These are phyloP conservation scores for Erodium chrysanthum DNA, from an alignment of 441 rosid species.

Conservation along the genomic window DNA sequence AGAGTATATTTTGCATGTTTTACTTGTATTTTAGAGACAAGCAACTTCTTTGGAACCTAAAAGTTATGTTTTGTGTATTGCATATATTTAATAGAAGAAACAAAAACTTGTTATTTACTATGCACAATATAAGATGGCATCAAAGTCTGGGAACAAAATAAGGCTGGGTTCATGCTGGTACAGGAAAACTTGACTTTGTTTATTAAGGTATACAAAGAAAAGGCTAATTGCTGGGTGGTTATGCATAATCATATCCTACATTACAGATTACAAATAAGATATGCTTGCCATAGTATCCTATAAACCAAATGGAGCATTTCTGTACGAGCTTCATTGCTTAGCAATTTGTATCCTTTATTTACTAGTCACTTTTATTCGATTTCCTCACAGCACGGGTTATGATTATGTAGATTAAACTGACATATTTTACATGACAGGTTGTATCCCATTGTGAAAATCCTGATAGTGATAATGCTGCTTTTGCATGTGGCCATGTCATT, in stretches of 20 bases:
- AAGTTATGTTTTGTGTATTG: background rate
- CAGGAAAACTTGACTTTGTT: background rate
- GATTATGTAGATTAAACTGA: conserved; percentile 5
- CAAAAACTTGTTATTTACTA: too few relatives aligned
- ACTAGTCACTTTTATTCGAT: background rate
- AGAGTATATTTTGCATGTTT: background rate
- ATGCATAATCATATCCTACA: background rate
- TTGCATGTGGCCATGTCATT: conserved; percentile 62
- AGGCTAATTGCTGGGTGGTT: background rate
- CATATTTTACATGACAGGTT: conserved; percentile 33
- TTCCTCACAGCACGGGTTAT: background rate
- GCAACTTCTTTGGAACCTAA: background rate
- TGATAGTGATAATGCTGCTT: conserved; percentile 39
- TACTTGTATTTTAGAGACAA: background rate
- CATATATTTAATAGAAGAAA: too few relatives aligned
- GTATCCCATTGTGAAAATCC: conserved; percentile 52
- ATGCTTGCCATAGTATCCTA: background rate
- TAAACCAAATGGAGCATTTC: background rate
- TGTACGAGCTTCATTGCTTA: background rate
- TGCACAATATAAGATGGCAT: background rate
- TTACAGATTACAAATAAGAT: background rate
- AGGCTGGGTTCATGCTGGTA: background rate
- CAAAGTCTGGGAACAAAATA: background rate
- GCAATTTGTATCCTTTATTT: conserved; percentile 10
- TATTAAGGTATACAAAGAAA: background rate